These are phyloP conservation scores for Thozetella sp. DNA, from an alignment of 495 filamentous ascomycete genomes.

Conservation along the genomic window DNA sequence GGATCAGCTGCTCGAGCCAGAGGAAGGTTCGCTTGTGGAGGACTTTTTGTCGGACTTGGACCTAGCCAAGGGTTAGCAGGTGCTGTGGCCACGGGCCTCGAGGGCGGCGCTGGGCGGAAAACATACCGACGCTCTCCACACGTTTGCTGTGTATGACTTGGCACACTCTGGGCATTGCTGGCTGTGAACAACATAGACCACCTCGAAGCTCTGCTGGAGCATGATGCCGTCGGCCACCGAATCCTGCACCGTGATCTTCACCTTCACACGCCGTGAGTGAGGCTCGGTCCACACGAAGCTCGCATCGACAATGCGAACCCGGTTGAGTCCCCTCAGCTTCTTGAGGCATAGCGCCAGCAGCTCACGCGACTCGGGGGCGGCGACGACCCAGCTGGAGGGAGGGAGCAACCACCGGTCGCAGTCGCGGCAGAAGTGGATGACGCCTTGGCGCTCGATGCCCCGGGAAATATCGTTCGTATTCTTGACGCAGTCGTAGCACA, in stretches of 20 bases:
- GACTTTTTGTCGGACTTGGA: slow-evolving; percentile 96
- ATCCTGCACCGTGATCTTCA: slow-evolving; percentile 91
- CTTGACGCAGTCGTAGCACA: slow-evolving; percentile 94
- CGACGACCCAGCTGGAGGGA: slow-evolving; percentile 81
- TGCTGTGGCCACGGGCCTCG: background rate
- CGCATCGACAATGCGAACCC: slow-evolving; percentile 91
- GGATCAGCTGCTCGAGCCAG: slow-evolving; percentile 93
- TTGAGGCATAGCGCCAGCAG: slow-evolving; percentile 86
- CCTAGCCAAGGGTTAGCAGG: slow-evolving; percentile 19
- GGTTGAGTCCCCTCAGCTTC: slow-evolving; percentile 77
- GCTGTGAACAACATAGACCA: slow-evolving; percentile 83
- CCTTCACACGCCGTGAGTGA: slow-evolving; percentile 84
- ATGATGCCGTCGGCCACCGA: slow-evolving; percentile 72
- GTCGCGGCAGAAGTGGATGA: slow-evolving; percentile 82
- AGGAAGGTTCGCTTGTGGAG: slow-evolving; percentile 97
- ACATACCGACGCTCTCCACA: slow-evolving; percentile 39
- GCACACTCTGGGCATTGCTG: slow-evolving; percentile 91
- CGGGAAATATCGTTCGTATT: slow-evolving; percentile 91
- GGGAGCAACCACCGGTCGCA: slow-evolving; percentile 95
- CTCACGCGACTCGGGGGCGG: slow-evolving; percentile 82
- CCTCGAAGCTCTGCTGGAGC: slow-evolving; percentile 92
- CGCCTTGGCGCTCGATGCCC: slow-evolving; percentile 85
- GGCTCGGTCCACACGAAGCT: slow-evolving; percentile 98
- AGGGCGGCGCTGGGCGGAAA: too few relatives aligned
- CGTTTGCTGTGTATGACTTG: slow-evolving; percentile 94